Base-by-base conservation (phyloP, 176 grass and related monocot species). In the Phragmites australis region DNA sequence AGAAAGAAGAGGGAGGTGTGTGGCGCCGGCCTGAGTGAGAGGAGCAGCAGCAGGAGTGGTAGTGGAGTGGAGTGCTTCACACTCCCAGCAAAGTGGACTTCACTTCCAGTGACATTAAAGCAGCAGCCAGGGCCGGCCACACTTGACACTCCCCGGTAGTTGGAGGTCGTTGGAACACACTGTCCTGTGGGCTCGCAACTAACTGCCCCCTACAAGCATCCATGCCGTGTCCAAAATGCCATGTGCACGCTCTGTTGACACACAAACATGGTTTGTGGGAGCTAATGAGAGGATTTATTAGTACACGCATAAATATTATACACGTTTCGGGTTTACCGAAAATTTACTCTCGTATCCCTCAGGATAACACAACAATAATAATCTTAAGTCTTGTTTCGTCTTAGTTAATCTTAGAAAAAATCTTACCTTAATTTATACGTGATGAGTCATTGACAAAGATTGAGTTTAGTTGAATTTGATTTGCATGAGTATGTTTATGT, bases 51-150 rank as follows among this genome's bases (percentile, higher is more conserved):
- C 3, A 34, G 65, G n/a, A 56, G 72, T 19, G 21, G 48, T 32
- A 78, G 79, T 86, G 72, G 67, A 85, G 69, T 86, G 78, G 88
- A 90, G 88, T 90, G 88, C 83, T 86, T 86, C 79, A 69, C 83
- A 90, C 74, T 86, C 68, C 39, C 74, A 79, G 88, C 79, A 90
- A 90, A 90, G 88, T 69, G 84, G 61, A 74, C 78, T 79, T 90
- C 88, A 83, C 84, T 86, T 79, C 83, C 53, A 79, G 54, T 84
- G 87, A 70, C 63, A 55, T 55, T 64, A 85, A 89, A 89, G 75
- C 42, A 73, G 73, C 57, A 37, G 69, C 60, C 12, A 6, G 40
- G 43, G 19, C 14, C n/a, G 46, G 44, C 31, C 60, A 62, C 75
- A 64, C 39, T 27, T 49, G 68, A 40, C 76, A 40, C 60, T 25